Percentiles rank a stretch among this genome's conserved stretches.
Evolutionary conservation across 2,329 filamentous ascomycete species (phyloP).

Genomic region (Exophiala sideris): DNA sequence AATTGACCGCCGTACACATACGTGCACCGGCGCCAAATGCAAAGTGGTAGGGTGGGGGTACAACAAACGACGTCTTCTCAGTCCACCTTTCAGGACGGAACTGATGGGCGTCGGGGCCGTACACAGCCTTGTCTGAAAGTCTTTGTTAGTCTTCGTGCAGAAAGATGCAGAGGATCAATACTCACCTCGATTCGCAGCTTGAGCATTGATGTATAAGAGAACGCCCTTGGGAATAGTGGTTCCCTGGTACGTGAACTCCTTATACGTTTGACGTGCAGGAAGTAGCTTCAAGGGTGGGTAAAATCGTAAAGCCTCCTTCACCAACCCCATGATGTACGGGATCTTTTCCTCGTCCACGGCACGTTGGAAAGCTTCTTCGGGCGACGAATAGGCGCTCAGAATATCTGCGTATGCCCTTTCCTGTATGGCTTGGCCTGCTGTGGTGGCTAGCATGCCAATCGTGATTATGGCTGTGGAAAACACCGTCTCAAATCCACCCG

Average conservation of each 20-base stretch:
- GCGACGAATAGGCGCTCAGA: neutral
- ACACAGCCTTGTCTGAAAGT: neutral
- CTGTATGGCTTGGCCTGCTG: neutral
- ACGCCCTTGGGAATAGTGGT: neutral
- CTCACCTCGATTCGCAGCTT: neutral
- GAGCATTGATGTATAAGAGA: neutral
- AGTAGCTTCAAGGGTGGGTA: neutral
- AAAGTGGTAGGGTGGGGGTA: constrained; percentile 19
- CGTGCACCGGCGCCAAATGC: constrained; percentile 21
- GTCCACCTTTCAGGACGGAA: neutral
- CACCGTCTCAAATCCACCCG: neutral
- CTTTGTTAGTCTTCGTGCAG: no score
- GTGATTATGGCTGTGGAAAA: neutral
- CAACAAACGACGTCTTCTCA: neutral
- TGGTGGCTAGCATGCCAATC: neutral
- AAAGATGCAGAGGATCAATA: no score
- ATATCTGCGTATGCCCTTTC: neutral
- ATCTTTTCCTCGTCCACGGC: neutral
- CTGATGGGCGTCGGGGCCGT: neutral
- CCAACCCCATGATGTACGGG: neutral
- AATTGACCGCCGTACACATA: constrained; percentile 24
- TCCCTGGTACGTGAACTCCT: neutral
- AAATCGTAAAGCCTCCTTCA: neutral
- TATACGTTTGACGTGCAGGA: neutral
- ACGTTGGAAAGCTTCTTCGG: neutral